Conservation (phyloP, 1,139 yeast species). For the Protomyces gravidus region DNA sequence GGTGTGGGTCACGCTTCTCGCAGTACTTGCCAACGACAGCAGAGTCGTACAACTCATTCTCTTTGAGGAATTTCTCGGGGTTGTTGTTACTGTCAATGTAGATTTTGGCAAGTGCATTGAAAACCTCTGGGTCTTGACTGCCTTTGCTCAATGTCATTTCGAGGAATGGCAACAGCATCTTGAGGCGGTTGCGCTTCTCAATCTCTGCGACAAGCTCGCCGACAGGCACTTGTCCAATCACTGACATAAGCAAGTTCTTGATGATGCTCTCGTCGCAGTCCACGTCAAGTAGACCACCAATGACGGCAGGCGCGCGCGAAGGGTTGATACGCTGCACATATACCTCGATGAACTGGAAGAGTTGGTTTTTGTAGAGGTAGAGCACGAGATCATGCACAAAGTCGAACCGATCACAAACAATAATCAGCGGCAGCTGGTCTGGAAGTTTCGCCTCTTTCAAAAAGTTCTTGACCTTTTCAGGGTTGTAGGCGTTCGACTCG, state of each 20-base stretch:
- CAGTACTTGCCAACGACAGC: slow-evolving; percentile 95
- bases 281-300: slow-evolving; percentile 92
- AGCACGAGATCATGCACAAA: slow-evolving; percentile 90
- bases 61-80: slow-evolving; percentile 93
- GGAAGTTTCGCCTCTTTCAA: slow-evolving; percentile 89
- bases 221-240: slow-evolving; percentile 90
- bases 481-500: slow-evolving; percentile 89
- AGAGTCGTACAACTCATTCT: slow-evolving; percentile 83
- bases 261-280: slow-evolving; percentile 92
- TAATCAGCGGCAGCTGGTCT: slow-evolving; percentile 92
- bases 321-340: slow-evolving; percentile 98
- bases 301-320: slow-evolving; percentile 88
- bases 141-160: slow-evolving; percentile 88
- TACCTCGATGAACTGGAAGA: slow-evolving; percentile 91
- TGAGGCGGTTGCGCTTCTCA: slow-evolving; percentile 91
- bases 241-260: slow-evolving; percentile 74
- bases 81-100: slow-evolving; percentile 96
- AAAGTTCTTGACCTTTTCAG: slow-evolving; percentile 95
- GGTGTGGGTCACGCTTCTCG: slow-evolving; percentile 97
- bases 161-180: slow-evolving; percentile 83
- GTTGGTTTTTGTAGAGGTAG: slow-evolving; percentile 90
- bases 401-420: slow-evolving; percentile 89
- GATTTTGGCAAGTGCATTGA: slow-evolving; percentile 91
- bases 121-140: slow-evolving; percentile 83
- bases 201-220: slow-evolving; percentile 86